Evolutionary conservation across 352 stramenopile species (phyloP), one percentile per base, ranked within the genome.

Genomic region (Globisporangium orthogonon): DNA sequence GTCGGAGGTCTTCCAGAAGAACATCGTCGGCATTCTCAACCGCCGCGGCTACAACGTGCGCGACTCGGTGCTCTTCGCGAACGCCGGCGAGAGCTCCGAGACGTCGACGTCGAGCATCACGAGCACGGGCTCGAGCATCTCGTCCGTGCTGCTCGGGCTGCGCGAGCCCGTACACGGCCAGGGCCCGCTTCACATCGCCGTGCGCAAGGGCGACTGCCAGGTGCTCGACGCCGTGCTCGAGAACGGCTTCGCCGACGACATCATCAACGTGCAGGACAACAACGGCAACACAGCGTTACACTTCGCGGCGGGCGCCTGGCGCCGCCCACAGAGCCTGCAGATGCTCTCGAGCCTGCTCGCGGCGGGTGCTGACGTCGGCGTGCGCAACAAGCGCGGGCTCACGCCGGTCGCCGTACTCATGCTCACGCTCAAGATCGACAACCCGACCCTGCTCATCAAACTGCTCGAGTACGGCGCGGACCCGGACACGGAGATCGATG

Each of bases 251-350:
- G 74, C 73, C 17, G 74, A 89, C 35, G 73, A 89, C 60, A 71
- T 89, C 30, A 66, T 91, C 40, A 73, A 91, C 61, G 63, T 80
- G 6, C 70, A 73, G 1, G 83, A 93, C 60, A 82, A 84, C 51
- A 90, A 93, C 48, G 83, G 80, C 50, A 93, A 93, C 69, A 86
- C 83, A 57, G 78, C 80, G 58, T 67, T 93, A 54, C 83, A 93
- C 60, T 93, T 93, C 54, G 80, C 83, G 0, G 65, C 78, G 7
- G 78, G 78, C 46, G 77, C 80, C 33, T 89, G 78, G 73, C 66
- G 76, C 4, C 72, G 73, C 6, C 70, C 74, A 3, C 60, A 74
- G 56, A 72, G 74, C 29, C 49, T 82, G 18, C 33, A 56, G 13
- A 83, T 89, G 50, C 64, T 84, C 2, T 56, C 74, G 48, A 63